Conservation (phyloP, 306 rosid species). For the Vigna angularis region DNA sequence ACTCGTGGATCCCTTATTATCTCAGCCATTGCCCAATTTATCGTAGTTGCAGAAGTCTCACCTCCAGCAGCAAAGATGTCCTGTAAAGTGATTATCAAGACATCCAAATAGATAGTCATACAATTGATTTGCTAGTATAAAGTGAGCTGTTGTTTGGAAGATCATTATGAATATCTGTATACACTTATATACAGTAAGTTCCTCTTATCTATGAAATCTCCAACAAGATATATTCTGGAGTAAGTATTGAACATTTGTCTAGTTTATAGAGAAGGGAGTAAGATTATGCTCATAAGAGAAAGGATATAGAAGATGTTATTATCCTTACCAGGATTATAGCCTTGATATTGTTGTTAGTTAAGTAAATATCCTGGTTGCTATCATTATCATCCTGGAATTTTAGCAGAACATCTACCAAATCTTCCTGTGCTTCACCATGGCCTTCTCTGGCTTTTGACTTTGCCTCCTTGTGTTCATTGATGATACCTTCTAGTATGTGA, state of each 20-base stretch:
- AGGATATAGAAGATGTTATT: neutral
- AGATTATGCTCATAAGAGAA: too few relatives aligned
- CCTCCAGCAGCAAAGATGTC: too few relatives aligned
- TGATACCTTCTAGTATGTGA: neutral
- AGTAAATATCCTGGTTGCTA: neutral
- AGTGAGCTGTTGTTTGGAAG: too few relatives aligned
- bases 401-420: conserved; percentile 5
- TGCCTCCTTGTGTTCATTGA: neutral
- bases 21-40: conserved; percentile 9
- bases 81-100: too few relatives aligned
- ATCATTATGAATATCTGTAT: too few relatives aligned
- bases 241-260: too few relatives aligned
- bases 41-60: conserved; percentile 22
- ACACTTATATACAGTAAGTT: too few relatives aligned
- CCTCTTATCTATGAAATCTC: too few relatives aligned
- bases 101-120: too few relatives aligned
- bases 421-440: neutral
- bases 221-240: too few relatives aligned
- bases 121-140: too few relatives aligned
- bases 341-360: neutral
- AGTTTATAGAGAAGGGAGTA: too few relatives aligned
- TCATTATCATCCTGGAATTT: neutral
- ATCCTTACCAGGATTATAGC: neutral
- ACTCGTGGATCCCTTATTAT: neutral
- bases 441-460: neutral